Evolutionary conservation across 192 early-diverging fungal species (phyloP).

Genomic region (Coemansia biformis): DNA sequence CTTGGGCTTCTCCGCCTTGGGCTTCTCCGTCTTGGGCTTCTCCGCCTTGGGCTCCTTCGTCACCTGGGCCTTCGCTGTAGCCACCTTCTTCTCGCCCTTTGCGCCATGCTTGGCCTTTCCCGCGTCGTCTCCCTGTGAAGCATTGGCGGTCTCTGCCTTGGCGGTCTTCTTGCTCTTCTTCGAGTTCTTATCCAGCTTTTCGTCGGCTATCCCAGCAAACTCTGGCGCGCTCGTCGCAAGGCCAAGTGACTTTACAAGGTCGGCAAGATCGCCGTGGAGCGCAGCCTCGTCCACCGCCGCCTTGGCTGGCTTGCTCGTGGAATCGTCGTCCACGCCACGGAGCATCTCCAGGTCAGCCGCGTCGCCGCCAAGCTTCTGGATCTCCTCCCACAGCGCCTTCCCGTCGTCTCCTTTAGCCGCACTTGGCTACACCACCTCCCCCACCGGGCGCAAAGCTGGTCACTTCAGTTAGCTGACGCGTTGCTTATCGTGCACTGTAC

Average conservation of each 20-base stretch:
- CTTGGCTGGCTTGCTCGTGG: conserved; percentile 18
- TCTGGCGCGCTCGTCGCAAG: conserved; percentile 24
- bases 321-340: conserved; percentile 51
- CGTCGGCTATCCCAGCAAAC: conserved; percentile 22
- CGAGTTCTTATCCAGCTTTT: conserved; percentile 14
- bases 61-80: background rate
- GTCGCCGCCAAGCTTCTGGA: conserved; percentile 60
- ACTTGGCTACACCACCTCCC: background rate
- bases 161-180: conserved; percentile 3
- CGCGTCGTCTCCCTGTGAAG: background rate
- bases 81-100: conserved; percentile 6
- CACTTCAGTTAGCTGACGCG: no score
- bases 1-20: background rate
- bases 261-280: conserved; percentile 30
- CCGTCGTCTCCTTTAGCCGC: conserved; percentile 1
- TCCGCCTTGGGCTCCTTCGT: background rate
- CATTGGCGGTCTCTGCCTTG: conserved; percentile 5
- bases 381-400: conserved; percentile 54
- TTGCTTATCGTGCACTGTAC: no score
- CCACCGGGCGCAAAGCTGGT: no score
- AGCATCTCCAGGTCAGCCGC: conserved; percentile 56
- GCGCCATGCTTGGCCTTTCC: background rate
- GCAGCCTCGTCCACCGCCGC: conserved; percentile 10
- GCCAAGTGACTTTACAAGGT: conserved; percentile 40
- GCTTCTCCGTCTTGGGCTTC: conserved; percentile 5